Evolutionary conservation across 73 alveolate genomes (phyloP).

Genomic region (Stentor roeselii): DNA sequence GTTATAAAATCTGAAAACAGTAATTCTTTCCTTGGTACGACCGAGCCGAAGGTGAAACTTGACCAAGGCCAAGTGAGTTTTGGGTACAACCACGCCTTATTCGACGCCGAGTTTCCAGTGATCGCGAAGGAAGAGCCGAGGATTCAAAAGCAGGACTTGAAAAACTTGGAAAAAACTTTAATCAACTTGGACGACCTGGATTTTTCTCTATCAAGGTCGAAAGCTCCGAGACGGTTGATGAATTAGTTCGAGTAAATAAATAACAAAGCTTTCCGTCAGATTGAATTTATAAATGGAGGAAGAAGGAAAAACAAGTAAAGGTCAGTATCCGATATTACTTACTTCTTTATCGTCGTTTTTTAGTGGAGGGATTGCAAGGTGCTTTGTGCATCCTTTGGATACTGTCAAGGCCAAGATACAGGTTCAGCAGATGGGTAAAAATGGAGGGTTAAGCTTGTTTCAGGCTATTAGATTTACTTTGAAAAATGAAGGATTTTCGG

Average conservation of each 20-base stretch:
- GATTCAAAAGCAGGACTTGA: not conserved
- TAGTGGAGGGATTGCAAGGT: conserved; percentile 53
- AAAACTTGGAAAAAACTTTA: not conserved
- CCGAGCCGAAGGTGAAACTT: not conserved
- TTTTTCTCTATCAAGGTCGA: not conserved
- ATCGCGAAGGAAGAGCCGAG: not conserved
- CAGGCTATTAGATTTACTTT: not conserved
- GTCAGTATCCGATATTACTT: conserved; percentile 7
- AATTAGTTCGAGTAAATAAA: too few species aligned
- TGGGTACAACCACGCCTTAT: not conserved
- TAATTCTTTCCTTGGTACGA: too few species aligned
- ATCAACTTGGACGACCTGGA: not conserved
- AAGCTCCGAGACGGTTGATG: too few species aligned
- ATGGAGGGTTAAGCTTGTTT: not conserved
- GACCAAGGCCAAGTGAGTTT: not conserved
- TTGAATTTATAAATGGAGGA: conserved; percentile 27
- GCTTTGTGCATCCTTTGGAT: conserved; percentile 78
- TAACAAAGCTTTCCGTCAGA: not conserved
- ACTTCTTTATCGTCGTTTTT: conserved; percentile 47
- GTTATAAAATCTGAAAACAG: not conserved
- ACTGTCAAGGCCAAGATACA: conserved; percentile 72
- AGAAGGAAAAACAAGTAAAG: conserved; percentile 11
- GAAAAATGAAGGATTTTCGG: conserved; percentile 45
- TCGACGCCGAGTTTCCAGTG: not conserved
- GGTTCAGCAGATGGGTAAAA: conserved; percentile 29